These are phyloP conservation scores for Bolboschoenoplectus hybrid DNA, from an alignment of 202 grass and related monocot genomes.

Conservation along the genomic window DNA sequence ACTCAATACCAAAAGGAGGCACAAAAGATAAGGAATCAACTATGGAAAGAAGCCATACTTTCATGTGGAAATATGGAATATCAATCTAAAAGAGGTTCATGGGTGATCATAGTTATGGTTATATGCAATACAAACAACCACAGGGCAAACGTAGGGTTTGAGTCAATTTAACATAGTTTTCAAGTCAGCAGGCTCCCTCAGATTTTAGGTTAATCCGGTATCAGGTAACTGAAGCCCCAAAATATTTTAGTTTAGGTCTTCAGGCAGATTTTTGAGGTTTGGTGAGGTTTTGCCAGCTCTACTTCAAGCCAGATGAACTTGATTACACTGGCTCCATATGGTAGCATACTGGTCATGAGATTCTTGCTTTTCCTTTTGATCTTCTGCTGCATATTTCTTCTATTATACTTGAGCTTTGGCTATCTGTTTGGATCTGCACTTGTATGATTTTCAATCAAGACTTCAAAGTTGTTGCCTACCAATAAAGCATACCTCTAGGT, in stretches of 20 bases:
- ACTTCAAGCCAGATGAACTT: background rate
- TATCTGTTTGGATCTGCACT: background rate
- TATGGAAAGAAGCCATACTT: background rate
- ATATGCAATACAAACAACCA: conserved; percentile 4
- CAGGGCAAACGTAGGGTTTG: background rate
- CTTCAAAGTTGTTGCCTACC: background rate
- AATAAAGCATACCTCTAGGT: conserved; percentile 71
- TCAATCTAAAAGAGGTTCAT: background rate
- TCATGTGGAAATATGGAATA: conserved; percentile 32
- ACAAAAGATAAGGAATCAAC: conserved; percentile 28
- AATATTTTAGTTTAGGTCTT: background rate
- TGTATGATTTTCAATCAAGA: background rate
- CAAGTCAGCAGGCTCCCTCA: background rate
- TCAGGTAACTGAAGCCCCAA: background rate
- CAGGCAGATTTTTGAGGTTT: background rate
- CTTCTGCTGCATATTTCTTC: background rate
- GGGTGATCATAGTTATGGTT: background rate
- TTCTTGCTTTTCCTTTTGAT: background rate
- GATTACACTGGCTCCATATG: conserved; percentile 11
- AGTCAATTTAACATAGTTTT: background rate
- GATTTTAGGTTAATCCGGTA: background rate
- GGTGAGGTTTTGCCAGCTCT: conserved; percentile 9
- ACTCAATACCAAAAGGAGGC: conserved; percentile 40
- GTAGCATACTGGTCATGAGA: background rate
- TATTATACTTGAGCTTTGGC: background rate